A percentile compares a stretch with the other conserved stretches of the same genome.
These are phyloP conservation scores for Yamadazyma sp. DNA, from an alignment of 1,139 yeast genomes.

Conservation along the genomic window DNA sequence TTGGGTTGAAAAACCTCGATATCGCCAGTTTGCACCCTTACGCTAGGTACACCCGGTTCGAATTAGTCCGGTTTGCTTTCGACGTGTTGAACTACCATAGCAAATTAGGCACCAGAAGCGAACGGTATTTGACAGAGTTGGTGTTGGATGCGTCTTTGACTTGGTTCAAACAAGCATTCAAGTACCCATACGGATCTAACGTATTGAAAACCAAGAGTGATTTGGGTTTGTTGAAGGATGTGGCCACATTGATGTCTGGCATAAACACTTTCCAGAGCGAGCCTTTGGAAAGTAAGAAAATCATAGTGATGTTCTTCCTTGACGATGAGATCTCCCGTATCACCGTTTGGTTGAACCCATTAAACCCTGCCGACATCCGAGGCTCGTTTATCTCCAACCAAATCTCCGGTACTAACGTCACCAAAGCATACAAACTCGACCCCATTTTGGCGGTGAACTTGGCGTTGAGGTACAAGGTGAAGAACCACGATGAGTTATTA, in stretches of 20 bases:
- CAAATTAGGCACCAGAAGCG: constrained; percentile 47
- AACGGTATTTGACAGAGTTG: constrained; percentile 45
- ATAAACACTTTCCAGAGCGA: constrained; percentile 20
- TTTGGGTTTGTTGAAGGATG: constrained; percentile 54
- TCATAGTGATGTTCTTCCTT: constrained; percentile 59
- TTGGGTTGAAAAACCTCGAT: constrained; percentile 56
- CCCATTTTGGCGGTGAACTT: constrained; percentile 77
- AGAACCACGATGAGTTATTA: constrained; percentile 44
- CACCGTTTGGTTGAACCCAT: constrained; percentile 78
- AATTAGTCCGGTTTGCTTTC: constrained; percentile 66
- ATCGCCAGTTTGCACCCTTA: constrained; percentile 80
- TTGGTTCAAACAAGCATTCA: constrained; percentile 70
- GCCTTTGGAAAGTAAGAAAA: constrained; percentile 44
- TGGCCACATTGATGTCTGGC: constrained; percentile 39
- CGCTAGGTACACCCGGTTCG: constrained; percentile 74
- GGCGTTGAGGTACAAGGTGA: constrained; percentile 55
- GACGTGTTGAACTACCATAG: constrained; percentile 62
- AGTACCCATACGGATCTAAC: constrained; percentile 87
- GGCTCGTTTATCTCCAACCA: constrained; percentile 35
- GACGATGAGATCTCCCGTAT: constrained; percentile 74
- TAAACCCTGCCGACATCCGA: constrained; percentile 45
- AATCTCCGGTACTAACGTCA: constrained; percentile 36
- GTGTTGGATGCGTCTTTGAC: constrained; percentile 68
- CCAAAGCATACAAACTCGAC: constrained; percentile 62
- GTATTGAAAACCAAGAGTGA: constrained; percentile 71